These are phyloP conservation scores for carrot (Daucus carota) DNA, from an alignment of 129 eudicot species.

Conservation along the genomic window DH1_v3.0 NC_030389.2:40650001-40650500, in stretches of 20 bases:
- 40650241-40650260: conserved; percentile 70
- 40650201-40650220: conserved; percentile 82
- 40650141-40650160: conserved; percentile 86
- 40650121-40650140: conserved; percentile 94
- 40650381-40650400: no score
- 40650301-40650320: background rate
- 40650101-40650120: conserved; percentile 70
- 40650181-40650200: conserved; percentile 89
- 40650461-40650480: no score
- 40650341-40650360: no score
- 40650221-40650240: conserved; percentile 12
- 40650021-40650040: conserved; percentile 85
- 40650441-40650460: no score
- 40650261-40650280: conserved; percentile 73
- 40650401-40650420: no score
- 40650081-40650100: conserved; percentile 81
- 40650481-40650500: no score
- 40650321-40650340: no score
- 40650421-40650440: no score
- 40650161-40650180: conserved; percentile 77
- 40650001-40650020: conserved; percentile 75
- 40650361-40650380: no score
- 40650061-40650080: conserved; percentile 63
- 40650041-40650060: conserved; percentile 63
- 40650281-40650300: conserved; percentile 93